Base-by-base conservation (phyloP, 2,329 filamentous ascomycete species). In the Knufia petricola region DNA sequence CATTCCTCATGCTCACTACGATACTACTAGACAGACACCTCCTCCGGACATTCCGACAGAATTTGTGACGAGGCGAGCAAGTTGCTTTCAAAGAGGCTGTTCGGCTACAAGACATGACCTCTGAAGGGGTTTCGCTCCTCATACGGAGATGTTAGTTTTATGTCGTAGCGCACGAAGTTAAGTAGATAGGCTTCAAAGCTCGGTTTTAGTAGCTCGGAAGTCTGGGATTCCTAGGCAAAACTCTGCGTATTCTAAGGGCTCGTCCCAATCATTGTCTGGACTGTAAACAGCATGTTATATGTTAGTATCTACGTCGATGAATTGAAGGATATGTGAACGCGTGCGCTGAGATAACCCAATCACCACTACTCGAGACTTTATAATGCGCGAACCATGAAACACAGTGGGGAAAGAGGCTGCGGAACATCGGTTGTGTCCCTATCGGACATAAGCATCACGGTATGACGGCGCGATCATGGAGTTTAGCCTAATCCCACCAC, bases 21-120 rank as follows among this genome's bases (percentile, higher is more conserved):
- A 73, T 62, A 2, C 66, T 63, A 19, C 73, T 58, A 7, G 66
- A 50, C 70, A 73, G 3, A 70, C 23, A 45, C 68, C 64, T 1
- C 57, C 59, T 1, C 63, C 52, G n/a, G 17, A 44, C 6, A 70
- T 64, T n/a, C n/a, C n/a, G n/a, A n/a, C n/a, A n/a, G n/a, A 1
- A 55, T 24, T 50, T 71, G 69, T 15, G 47, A 63, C 59, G 48
- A 31, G 58, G 60, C 13, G 46, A 54, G 45, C 69, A 72, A 15
- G 59, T 63, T 20, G 61, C 52, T 3, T 63, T 60, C 38, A 68
- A 15, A 10, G 12, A 10, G 8, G 15, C 13, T 44, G 4, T 9
- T 10, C 24, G 13, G 7, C 12, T 20, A 4, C 13, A 15, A 8
- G 9, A 28, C 10, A 44, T 17, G 3, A 3, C 10, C 28, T 8